Evolutionary conservation across 1,284 basidiomycete species (phyloP), one percentile per base, ranked within the genome.

Genomic region (Tranzscheliella williamsii): DNA sequence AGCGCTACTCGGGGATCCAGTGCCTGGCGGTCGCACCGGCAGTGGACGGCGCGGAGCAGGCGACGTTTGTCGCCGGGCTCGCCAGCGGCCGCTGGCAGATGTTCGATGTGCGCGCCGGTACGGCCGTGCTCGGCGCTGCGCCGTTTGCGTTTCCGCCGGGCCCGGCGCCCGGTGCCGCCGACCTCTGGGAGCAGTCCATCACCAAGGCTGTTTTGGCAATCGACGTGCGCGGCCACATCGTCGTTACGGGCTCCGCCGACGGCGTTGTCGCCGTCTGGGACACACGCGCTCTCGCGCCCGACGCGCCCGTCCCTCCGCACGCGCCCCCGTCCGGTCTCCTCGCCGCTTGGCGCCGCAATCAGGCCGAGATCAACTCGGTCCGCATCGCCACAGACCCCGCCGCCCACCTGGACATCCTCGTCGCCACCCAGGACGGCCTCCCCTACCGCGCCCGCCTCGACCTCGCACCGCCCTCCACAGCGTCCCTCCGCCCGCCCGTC

Each of bases 221-320:
- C 29, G 56, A 60, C 21, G 43, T 51, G 1, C 12, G 20, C 9
- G 39, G 15, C 27, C 75, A 79, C 23, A 70, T 85, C 2, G 73
- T 90, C 11, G 86, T 83, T 0, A 85, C 85, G 2, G 88, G 87
- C 1, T 83, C 85, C n/a, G 74, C 79, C 0, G 78, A 78, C n/a
- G 89, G 88, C 1, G 67, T 85, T 4, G 81, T 87, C 0, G 78
- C 81, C 5, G 55, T 89, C 2, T 85, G 85, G 66, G 84, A 86
- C 63, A 80, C 82, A 1, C 80, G 82, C 11, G 64, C 78, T 2
- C 76, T 85, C n/a, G 35, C 48, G 15, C 40, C 49, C n/a, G 5
- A 32, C 11, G 2, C 34, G 3, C 4, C 20, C n/a, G 8, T 32
- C 13, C 3, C 21, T 2, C 11, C 32, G 18, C n/a, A n/a, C n/a